Evolutionary conservation across 345 rosid species (phyloP), one percentile per base, ranked within the genome.

Genomic region (Ceriops tagal): DNA sequence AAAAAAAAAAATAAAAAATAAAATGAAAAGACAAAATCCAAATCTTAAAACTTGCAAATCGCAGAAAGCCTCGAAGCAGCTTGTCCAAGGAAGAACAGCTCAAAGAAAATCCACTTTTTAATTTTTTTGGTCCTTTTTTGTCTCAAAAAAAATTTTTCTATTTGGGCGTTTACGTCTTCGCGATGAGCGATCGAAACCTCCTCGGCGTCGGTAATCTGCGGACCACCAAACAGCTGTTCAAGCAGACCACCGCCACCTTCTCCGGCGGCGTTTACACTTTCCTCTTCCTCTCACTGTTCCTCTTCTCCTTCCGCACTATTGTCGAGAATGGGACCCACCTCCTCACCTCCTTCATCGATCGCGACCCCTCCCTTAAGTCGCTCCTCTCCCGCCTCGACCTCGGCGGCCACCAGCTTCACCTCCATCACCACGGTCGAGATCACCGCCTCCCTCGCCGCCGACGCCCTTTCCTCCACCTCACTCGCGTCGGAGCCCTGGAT

Each of bases 371-470:
- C 62, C 88, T 93, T 70, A 86, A 81, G 65, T 82, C 95, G 71
- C 88, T 88, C 70, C 92, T 91, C 79, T 85, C 95, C 73, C 98
- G 92, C 19, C 86, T 89, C 71, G 90, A 88, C 78, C 88, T 85
- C 55, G 67, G 80, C 74, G 67, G 71, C 2, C 43, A 76, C 32
- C 83, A 69, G 31, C 47, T 62, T 7, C 78, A 30, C 24, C 61
- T 58, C 34, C 70, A 43, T 24, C 65, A 59, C 22, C 51, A 43
- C 75, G 77, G 16, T 69, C 63, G 10, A 31, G 61, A 46, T 65
- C 76, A 26, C 22, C 79, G 35, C 63, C 75, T 21, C 64, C 80
- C 62, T 66, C 87, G 68, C 71, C 84, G 83, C 21, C 90, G 88
- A 69, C 87, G 89, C 24, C 92, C 92, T 1, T 89, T 91, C 75